Base-by-base conservation (phyloP, 2,329 filamentous ascomycete species). In the Dothiorella sarmentorum region DNA sequence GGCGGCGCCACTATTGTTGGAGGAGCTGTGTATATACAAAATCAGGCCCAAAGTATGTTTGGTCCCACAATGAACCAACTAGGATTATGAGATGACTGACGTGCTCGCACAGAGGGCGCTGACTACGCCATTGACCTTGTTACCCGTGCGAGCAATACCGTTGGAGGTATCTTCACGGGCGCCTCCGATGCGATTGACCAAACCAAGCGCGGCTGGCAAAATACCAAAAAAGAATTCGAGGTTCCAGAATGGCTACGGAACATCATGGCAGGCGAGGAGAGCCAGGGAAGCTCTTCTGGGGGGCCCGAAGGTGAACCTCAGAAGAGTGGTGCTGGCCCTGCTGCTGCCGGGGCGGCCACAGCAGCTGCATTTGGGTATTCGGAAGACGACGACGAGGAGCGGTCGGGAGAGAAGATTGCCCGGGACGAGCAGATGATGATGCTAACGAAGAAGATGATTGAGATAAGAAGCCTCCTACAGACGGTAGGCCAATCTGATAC, bases 381-480 rank as follows among this genome's bases (percentile, higher is more conserved):
- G 59, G 83, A 85, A 2, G 75, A 79, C 3, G 80, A 83, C 37
- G 85, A 88, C 33, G 85, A 93, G 33, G 84, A 87, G 63, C 73
- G 80, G 4, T 80, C 85, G 58, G 79, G 77, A 18, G 84, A 87
- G 58, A 85, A 89, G 68, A 80, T 82, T 49, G 90, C 91, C 17
- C 85, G 86, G 67, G 94, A 99, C 68, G 94, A 99, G 71, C 94
- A 99, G 74, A 99, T 99, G 93, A 99, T 99, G 94, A 82, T 97
- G 65, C 79, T 99, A 68, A 99, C 95, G 2, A 93, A 94, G 78
- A 97, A 97, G 77, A 99, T 99, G 94, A 99, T 99, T 68, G 94
- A 99, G 78, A 97, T 99, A 59, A 83, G 95, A 65, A 92, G 87
- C 65, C 90, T 99, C 59, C 80, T 99, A 22, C 89, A 95, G 69